phyloP scores from a whole-genome alignment of 2,329 filamentous ascomycete species.

The Macrophomina phaseolina region DNA sequence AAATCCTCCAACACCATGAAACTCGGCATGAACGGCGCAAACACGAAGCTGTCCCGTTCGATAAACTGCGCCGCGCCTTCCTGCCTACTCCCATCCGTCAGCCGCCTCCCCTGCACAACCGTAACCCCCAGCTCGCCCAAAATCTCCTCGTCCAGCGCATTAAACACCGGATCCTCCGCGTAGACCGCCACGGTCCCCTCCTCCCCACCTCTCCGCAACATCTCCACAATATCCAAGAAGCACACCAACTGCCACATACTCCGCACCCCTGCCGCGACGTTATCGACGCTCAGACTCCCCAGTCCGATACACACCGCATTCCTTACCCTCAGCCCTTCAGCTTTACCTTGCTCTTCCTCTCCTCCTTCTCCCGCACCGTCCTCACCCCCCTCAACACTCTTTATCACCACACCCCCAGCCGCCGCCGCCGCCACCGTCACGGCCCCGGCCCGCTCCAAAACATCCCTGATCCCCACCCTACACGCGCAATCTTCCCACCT shows the following conservation, averaged over 20 bases:
- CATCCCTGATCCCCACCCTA: constrained; percentile 1
- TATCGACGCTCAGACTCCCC: constrained; percentile 30
- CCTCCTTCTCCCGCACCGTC: not conserved
- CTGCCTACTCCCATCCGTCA: constrained; percentile 30
- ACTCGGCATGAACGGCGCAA: constrained; percentile 46
- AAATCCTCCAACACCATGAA: constrained; percentile 40
- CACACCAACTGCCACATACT: constrained; percentile 46
- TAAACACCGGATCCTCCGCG: constrained; percentile 46
- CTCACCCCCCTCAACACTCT: not conserved
- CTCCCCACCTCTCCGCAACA: constrained; percentile 25
- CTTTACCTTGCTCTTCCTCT: not conserved
- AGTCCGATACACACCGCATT: constrained; percentile 42
- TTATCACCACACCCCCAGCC: not conserved
- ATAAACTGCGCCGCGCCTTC: constrained; percentile 31
- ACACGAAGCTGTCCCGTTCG: constrained; percentile 36
- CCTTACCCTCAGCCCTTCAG: constrained; percentile 19
- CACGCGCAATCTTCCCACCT: constrained; percentile 30
- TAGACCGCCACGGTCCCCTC: constrained; percentile 30
- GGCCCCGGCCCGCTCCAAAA: constrained; percentile 8
- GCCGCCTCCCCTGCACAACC: constrained; percentile 23
- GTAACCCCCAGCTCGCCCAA: constrained; percentile 35
- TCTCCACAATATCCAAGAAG: constrained; percentile 37
- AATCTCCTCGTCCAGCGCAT: constrained; percentile 38
- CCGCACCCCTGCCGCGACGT: constrained; percentile 19
- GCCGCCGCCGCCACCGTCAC: not conserved